phyloP scores from a whole-genome alignment of 345 rosid genomes.

The Chamaenerion angustifolium region DNA sequence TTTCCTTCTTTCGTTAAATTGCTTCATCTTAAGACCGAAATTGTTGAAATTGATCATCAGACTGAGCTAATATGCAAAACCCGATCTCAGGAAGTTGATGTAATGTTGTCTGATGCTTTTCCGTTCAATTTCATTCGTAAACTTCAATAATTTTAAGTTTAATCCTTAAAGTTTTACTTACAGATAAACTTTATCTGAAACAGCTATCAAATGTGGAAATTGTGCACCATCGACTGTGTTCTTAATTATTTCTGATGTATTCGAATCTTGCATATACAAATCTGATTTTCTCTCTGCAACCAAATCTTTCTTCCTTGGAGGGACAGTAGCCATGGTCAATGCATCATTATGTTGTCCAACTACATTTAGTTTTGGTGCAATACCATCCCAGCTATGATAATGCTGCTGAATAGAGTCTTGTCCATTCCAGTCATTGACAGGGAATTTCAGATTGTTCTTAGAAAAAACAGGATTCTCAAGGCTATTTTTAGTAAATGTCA shows the following conservation, averaged over 20 bases:
- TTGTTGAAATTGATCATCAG: no score
- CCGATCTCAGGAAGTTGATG: no score
- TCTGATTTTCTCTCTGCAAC: slow-evolving; percentile 18
- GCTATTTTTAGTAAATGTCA: no score
- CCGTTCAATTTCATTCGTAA: no score
- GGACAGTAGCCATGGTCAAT: slow-evolving; percentile 16
- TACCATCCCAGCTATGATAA: slow-evolving; percentile 9
- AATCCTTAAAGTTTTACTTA: no score
- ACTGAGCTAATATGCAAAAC: no score
- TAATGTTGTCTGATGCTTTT: no score
- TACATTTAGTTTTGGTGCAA: slow-evolving; percentile 12
- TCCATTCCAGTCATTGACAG: slow-evolving; percentile 8
- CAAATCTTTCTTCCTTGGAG: slow-evolving; percentile 16
- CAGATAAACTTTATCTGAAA: no score
- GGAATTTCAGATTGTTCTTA: slow-evolving; percentile 1
- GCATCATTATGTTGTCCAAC: slow-evolving; percentile 41
- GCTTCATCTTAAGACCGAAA: no score
- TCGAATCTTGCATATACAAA: slow-evolving; percentile 11
- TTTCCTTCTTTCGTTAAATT: no score
- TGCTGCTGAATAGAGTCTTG: slow-evolving; percentile 14
- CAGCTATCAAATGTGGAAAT: slow-evolving; percentile 39
- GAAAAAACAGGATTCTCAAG: slow-evolving; percentile 10
- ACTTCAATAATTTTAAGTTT: no score
- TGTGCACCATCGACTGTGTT: slow-evolving; percentile 40
- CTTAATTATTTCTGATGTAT: slow-evolving; percentile 18